Percentiles rank a stretch among this genome's conserved stretches.
Conservation (phyloP, 768 basidiomycete species). For the Rhodotorula kratochvilovae region DNA sequence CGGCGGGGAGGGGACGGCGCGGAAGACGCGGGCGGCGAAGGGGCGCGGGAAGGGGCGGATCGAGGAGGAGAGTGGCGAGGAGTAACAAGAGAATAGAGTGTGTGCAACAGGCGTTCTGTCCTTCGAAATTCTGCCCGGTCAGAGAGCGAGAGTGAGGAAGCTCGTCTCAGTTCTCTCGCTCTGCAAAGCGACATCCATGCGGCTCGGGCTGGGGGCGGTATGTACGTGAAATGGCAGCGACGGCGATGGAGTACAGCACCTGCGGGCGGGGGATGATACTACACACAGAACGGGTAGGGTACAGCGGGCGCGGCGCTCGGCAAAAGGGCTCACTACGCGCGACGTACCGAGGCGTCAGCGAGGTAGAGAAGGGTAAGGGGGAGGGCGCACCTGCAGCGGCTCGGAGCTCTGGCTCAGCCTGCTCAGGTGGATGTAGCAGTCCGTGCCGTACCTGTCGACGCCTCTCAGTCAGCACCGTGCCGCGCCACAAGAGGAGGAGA, state of each 20-base stretch:
- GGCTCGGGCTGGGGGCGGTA: too few species aligned
- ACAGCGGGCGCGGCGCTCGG: too few species aligned
- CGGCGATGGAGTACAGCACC: too few species aligned
- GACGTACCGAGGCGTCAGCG: too few species aligned
- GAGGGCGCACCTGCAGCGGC: conserved; percentile 28
- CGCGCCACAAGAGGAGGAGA: background rate
- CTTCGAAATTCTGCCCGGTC: too few species aligned
- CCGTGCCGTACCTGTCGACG: conserved; percentile 62
- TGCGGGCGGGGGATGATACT: too few species aligned
- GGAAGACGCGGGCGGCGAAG: background rate
- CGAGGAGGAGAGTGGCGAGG: conserved; percentile 16
- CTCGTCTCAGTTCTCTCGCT: too few species aligned
- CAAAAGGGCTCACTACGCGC: too few species aligned
- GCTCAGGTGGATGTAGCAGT: conserved; percentile 75
- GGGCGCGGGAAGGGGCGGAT: background rate
- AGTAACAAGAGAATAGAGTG: background rate
- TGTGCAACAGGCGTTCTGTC: too few species aligned
- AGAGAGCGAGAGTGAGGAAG: background rate
- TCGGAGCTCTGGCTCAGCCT: conserved; percentile 31
- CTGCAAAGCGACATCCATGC: too few species aligned
- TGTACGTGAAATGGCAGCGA: too few species aligned
- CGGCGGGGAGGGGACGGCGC: background rate
- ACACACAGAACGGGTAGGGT: too few species aligned
- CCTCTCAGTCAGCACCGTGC: background rate
- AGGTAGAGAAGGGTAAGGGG: background rate